Evolutionary conservation across 75 land plant species (phyloP), one percentile per base, ranked within the genome.

Genomic region (Cryptomeria japonica): DNA sequence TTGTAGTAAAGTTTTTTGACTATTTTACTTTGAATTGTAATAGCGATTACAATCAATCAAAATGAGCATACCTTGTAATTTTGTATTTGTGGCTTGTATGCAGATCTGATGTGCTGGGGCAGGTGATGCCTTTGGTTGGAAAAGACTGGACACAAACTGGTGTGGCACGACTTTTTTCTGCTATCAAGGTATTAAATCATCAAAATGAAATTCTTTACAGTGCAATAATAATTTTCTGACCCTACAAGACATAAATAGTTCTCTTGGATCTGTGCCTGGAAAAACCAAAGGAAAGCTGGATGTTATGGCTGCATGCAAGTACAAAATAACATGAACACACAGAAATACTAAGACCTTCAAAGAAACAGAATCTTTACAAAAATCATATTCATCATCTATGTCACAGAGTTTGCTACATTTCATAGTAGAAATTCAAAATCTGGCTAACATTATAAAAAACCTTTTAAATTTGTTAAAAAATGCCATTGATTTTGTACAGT

Each of bases 71-170:
- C 31, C 1, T 42, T 46, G 5, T 82, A 46, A 82, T 28, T 8
- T 44, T 82, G 51, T 25, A 11, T 82, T 46, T 42, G 46, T 36
- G 82, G 80, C 9, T 87, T 89, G 51, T 82, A 82, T 88, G 39
- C 90, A 98, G 99, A 90, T 98, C 99, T 53, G 99, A 98, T 96
- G 99, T 98, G 49, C 90, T 98, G 82, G 99, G 99, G 16, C 99
- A 98, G 84, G 95, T 98, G 36, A 98, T 98, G 99, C 99, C 99
- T 89, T 91, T 98, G 87, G 96, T 98, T 89, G 99, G 99, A 73
- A 97, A 87, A 88, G 99, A 98, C 88, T 98, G 99, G 99, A 92
- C 96, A 1, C 99, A 98, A 85, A 94, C 94, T 89, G 99, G 99
- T 56, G 99, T 98, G 38, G 94, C 99, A 84, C 93, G 91, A 3